Conservation (phyloP, 805 yeast species). For the Saccharomyces mikatae region DNA sequence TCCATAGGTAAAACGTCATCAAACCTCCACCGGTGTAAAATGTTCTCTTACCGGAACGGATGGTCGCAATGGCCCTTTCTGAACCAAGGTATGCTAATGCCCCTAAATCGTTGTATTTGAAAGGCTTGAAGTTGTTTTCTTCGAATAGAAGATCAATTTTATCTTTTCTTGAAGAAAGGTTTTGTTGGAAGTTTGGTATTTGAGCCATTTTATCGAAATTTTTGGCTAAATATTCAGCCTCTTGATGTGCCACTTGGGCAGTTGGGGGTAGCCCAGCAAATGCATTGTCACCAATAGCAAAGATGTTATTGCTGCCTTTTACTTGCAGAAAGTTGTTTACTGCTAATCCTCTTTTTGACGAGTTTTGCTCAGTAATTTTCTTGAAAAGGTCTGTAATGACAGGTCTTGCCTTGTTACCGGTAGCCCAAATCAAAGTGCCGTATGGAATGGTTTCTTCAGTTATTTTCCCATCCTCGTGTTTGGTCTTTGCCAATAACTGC, state of each 20-base stretch:
- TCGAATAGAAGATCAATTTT: constrained; percentile 36
- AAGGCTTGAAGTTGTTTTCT: constrained; percentile 50
- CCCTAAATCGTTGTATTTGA: constrained; percentile 82
- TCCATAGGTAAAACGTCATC: constrained; percentile 86
- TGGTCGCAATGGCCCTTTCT: constrained; percentile 90
- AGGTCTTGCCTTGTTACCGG: constrained; percentile 85
- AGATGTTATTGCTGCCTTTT: constrained; percentile 74
- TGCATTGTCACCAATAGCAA: constrained; percentile 91
- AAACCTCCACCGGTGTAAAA: constrained; percentile 82
- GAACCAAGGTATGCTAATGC: constrained; percentile 88
- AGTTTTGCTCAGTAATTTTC: constrained; percentile 68
- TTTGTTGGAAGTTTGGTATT: constrained; percentile 33
- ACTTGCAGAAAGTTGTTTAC: constrained; percentile 73
- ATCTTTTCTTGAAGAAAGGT: constrained; percentile 32
- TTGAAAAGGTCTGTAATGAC: constrained; percentile 58
- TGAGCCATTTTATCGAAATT: constrained; percentile 54
- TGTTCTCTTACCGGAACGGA: constrained; percentile 70
- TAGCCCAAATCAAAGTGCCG: constrained; percentile 94
- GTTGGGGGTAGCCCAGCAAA: constrained; percentile 87
- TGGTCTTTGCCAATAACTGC: constrained; percentile 63
- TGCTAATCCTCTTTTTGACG: constrained; percentile 79
- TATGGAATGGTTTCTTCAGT: constrained; percentile 59
- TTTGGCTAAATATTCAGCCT: constrained; percentile 72
- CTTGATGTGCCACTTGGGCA: constrained; percentile 94
- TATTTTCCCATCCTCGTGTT: constrained; percentile 62